phyloP scores from a whole-genome alignment of 1,284 basidiomycete species.

The Flammula alnicola region DNA sequence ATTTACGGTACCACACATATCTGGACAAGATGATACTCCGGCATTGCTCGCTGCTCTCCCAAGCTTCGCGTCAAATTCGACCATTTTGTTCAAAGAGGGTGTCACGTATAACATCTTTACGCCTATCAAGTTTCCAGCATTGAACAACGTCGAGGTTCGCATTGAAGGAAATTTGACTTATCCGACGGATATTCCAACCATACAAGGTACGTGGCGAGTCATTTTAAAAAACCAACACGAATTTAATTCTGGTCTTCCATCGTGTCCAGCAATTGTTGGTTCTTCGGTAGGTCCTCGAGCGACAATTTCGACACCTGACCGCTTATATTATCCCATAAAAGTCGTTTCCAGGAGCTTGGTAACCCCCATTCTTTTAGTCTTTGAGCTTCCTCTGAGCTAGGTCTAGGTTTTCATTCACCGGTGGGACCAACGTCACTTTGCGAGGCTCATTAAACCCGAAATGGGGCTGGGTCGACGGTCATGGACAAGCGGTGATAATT shows the following conservation, averaged over 20 bases:
- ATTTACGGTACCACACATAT: conserved; percentile 53
- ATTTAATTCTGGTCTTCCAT: neutral
- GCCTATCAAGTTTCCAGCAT: conserved; percentile 56
- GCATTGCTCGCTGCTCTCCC: conserved; percentile 46
- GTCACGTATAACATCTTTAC: conserved; percentile 63
- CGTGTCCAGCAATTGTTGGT: conserved; percentile 42
- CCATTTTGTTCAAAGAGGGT: conserved; percentile 60
- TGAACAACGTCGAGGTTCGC: conserved; percentile 60
- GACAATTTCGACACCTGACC: neutral
- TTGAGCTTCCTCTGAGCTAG: neutral
- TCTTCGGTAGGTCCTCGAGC: conserved; percentile 41
- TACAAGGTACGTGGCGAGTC: conserved; percentile 47
- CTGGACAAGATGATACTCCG: conserved; percentile 56
- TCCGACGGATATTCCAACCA: conserved; percentile 53
- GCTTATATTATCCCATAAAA: conserved; percentile 29
- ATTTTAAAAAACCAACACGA: neutral
- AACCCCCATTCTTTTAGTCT: conserved; percentile 6
- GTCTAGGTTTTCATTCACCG: conserved; percentile 53
- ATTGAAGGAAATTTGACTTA: conserved; percentile 65
- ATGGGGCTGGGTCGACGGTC: conserved; percentile 66
- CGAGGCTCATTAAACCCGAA: conserved; percentile 54
- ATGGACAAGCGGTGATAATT: conserved; percentile 54
- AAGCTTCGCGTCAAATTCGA: conserved; percentile 49
- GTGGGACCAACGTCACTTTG: conserved; percentile 62
- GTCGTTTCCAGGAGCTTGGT: conserved; percentile 57